phyloP scores from a whole-genome alignment of 2,329 filamentous ascomycete genomes.

The Beauveria sp. region DNA sequence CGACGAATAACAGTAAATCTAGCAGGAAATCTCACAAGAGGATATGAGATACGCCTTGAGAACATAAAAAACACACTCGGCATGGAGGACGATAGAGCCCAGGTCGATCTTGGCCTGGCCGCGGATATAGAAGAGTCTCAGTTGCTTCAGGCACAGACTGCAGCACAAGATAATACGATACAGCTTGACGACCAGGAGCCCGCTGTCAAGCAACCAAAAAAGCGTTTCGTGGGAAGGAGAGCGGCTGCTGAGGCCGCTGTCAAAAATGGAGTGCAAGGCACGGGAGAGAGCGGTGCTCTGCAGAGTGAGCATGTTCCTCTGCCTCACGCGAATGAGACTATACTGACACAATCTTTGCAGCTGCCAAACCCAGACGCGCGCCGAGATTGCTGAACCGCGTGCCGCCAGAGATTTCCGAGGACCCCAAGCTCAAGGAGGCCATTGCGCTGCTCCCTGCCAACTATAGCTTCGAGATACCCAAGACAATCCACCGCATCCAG shows the following conservation, averaged over 20 bases:
- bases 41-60: neutral
- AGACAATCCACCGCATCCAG: conserved; percentile 92
- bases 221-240: conserved; percentile 81
- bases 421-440: conserved; percentile 78
- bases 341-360: conserved; percentile 32
- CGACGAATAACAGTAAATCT: neutral
- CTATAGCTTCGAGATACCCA: conserved; percentile 97
- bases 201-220: conserved; percentile 67
- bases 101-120: conserved; percentile 63
- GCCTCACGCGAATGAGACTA: neutral
- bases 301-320: conserved; percentile 39
- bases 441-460: conserved; percentile 85
- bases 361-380: conserved; percentile 61
- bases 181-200: conserved; percentile 28
- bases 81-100: conserved; percentile 72
- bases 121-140: conserved; percentile 52
- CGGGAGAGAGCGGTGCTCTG: conserved; percentile 25
- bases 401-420: conserved; percentile 76
- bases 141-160: conserved; percentile 26
- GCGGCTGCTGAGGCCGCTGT: conserved; percentile 54
- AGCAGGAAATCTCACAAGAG: neutral
- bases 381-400: conserved; percentile 86
- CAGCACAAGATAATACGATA: conserved; percentile 22
- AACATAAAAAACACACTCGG: neutral
- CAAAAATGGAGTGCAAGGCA: conserved; percentile 28